Conservation (phyloP, 768 basidiomycete species). For the Serendipita sp. region DNA sequence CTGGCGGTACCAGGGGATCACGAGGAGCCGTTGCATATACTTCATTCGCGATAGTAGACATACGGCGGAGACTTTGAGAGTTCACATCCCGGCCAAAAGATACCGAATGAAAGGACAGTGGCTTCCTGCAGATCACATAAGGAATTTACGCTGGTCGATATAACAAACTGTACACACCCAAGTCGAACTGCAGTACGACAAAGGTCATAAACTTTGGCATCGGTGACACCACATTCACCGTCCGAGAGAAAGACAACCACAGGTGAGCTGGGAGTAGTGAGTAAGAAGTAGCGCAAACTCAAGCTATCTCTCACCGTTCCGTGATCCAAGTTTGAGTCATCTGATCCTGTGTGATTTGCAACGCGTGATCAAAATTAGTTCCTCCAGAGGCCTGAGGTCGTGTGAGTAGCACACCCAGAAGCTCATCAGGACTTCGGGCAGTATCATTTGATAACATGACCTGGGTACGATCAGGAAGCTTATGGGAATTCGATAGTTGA, state of each 20-base stretch:
- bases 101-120: constrained; percentile 42
- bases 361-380: constrained; percentile 30
- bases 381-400: constrained; percentile 18
- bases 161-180: constrained; percentile 21
- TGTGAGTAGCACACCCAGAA: constrained; percentile 25
- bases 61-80: constrained; percentile 23
- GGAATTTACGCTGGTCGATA: neutral
- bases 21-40: constrained; percentile 28
- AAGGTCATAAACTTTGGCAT: constrained; percentile 25
- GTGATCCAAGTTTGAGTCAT: constrained; percentile 36
- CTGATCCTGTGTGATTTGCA: constrained; percentile 20
- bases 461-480: neutral
- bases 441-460: constrained; percentile 30
- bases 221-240: constrained; percentile 28
- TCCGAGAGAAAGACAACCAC: constrained; percentile 44
- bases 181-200: constrained; percentile 27
- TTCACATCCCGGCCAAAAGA: constrained; percentile 29
- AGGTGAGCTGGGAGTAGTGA: constrained; percentile 23
- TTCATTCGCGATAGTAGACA: constrained; percentile 35
- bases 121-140: constrained; percentile 24
- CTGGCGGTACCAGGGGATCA: constrained; percentile 23
- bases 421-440: constrained; percentile 26
- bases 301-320: constrained; percentile 23
- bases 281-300: neutral
- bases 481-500: neutral